These are phyloP conservation scores for Coccomyxa subellipsoidea DNA, from an alignment of 163 green algal species.

Conservation along the genomic window DNA sequence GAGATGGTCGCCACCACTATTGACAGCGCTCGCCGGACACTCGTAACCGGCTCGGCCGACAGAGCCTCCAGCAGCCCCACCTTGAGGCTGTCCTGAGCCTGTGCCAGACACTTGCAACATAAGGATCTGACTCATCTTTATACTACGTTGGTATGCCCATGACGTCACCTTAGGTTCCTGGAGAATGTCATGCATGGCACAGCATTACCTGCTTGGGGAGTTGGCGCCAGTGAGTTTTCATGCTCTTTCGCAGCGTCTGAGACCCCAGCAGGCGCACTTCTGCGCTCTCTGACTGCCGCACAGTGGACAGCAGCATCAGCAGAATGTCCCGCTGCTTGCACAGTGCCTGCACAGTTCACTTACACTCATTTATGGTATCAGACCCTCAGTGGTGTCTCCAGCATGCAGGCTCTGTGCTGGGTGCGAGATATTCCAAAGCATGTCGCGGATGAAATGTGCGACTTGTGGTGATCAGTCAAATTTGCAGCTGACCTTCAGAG, in stretches of 20 bases:
- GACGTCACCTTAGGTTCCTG: no score
- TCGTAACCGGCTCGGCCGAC: conserved; percentile 41
- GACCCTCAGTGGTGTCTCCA: no score
- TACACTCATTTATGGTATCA: no score
- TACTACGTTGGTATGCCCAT: no score
- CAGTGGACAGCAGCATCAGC: background rate
- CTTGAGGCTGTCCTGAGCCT: conserved; percentile 36
- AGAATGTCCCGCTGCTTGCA: background rate
- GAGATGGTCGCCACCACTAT: conserved; percentile 58
- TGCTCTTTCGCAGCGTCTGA: conserved; percentile 44
- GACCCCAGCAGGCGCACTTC: conserved; percentile 27
- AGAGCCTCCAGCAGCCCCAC: conserved; percentile 51
- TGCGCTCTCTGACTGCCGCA: background rate
- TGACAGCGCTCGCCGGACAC: conserved; percentile 45
- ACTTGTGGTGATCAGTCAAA: no score
- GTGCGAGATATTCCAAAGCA: no score
- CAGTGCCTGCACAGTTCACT: background rate
- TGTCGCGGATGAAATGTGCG: no score
- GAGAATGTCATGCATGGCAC: no score
- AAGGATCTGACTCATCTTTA: no score
- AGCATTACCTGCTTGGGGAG: conserved; percentile 29
- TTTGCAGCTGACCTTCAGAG: background rate
- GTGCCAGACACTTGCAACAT: no score
- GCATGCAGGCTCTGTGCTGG: background rate
- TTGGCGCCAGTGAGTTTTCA: conserved; percentile 52